These are phyloP conservation scores for Colletotrichum neosansevieriae DNA, from an alignment of 2,329 filamentous ascomycete species.

Conservation along the genomic window DNA sequence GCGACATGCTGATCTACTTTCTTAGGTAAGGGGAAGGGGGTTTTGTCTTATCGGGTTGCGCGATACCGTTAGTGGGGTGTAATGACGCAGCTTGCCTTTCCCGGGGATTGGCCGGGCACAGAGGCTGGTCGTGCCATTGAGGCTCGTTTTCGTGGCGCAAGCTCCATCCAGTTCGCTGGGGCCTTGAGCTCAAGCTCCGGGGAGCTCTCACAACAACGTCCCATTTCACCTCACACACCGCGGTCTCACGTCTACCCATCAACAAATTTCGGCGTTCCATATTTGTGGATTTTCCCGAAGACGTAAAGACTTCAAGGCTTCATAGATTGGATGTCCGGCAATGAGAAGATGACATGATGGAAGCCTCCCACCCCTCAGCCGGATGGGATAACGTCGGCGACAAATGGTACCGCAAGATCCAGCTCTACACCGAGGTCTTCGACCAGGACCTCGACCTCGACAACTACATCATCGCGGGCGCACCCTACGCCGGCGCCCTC, in stretches of 20 bases:
- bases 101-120: constrained; percentile 33
- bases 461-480: constrained; percentile 91
- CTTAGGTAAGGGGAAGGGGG: neutral
- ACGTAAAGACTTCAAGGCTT: too few species aligned
- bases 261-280: too few species aligned
- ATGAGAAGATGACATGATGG: constrained; percentile 60
- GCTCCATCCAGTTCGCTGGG: constrained; percentile 25
- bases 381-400: constrained; percentile 96
- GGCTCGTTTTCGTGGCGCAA: constrained; percentile 34
- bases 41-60: constrained; percentile 1
- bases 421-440: constrained; percentile 93
- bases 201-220: constrained; percentile 4
- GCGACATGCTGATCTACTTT: neutral
- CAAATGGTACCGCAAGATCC: constrained; percentile 94
- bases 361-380: constrained; percentile 76
- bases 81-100: constrained; percentile 32
- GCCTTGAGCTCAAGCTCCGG: constrained; percentile 15
- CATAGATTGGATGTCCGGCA: neutral
- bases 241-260: too few species aligned
- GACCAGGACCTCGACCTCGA: constrained; percentile 94
- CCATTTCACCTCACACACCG: neutral
- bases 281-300: too few species aligned
- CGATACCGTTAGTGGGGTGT: neutral
- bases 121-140: neutral
- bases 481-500: constrained; percentile 90